Percentiles rank a stretch among this genome's conserved stretches.
These are phyloP conservation scores for Jatropha curcas DNA, from an alignment of 345 rosid genomes.

Conservation along the genomic window DNA sequence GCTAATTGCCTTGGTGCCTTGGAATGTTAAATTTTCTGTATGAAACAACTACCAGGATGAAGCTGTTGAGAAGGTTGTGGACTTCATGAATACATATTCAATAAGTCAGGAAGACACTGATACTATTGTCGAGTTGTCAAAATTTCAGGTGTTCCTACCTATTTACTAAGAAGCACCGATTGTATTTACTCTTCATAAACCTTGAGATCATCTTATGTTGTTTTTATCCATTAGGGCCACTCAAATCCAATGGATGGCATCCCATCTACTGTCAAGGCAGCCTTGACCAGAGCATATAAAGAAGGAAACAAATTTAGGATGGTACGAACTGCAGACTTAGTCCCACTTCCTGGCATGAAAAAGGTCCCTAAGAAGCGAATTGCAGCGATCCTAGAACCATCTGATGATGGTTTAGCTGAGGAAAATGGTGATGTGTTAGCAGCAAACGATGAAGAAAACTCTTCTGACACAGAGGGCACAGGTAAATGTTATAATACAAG, in stretches of 20 bases:
- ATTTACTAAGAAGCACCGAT: not conserved
- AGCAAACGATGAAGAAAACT: conserved; percentile 62
- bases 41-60: conserved; percentile 60
- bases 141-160: conserved; percentile 60
- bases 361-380: conserved; percentile 80
- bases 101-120: conserved; percentile 88
- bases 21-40: not conserved
- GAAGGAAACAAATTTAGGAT: conserved; percentile 65
- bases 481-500: conserved; percentile 46
- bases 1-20: not conserved
- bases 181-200: not conserved
- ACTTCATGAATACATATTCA: conserved; percentile 86
- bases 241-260: conserved; percentile 86
- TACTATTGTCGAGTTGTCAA: conserved; percentile 70
- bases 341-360: conserved; percentile 75
- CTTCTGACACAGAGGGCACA: conserved; percentile 61
- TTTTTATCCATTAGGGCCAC: conserved; percentile 55
- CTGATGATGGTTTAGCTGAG: conserved; percentile 58
- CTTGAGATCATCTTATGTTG: conserved; percentile 5
- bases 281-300: conserved; percentile 83
- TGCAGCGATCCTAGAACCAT: conserved; percentile 76
- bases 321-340: conserved; percentile 91
- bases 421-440: conserved; percentile 53
- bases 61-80: conserved; percentile 84
- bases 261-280: conserved; percentile 76